Conservation (phyloP, 768 basidiomycete genomes). For the Serendipita sp. region DNA sequence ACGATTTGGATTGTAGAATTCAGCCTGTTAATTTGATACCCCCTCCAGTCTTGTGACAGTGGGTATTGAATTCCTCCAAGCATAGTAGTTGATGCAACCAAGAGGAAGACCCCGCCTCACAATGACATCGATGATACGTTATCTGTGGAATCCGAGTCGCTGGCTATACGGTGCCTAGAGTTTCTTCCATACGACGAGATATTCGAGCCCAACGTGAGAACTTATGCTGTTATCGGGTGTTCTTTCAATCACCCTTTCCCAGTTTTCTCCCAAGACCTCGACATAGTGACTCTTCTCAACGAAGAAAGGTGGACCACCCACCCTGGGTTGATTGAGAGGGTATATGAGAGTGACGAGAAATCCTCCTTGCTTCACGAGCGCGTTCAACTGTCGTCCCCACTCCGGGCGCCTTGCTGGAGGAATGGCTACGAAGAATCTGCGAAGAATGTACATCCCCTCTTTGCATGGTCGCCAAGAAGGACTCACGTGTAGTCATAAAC, state of each 20-base stretch:
- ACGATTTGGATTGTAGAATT: no score
- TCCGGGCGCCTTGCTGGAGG: slow-evolving; percentile 34
- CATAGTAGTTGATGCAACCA: no score
- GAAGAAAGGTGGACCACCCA: slow-evolving; percentile 46
- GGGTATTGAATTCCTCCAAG: no score
- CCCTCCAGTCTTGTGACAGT: no score
- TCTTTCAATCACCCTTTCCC: slow-evolving; percentile 39
- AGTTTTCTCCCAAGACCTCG: slow-evolving; percentile 33
- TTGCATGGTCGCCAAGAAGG: no score
- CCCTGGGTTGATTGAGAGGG: slow-evolving; percentile 33
- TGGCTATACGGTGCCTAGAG: slow-evolving; percentile 32
- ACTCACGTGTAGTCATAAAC: slow-evolving; percentile 49
- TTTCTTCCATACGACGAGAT: slow-evolving; percentile 38
- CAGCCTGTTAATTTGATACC: no score
- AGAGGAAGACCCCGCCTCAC: no score
- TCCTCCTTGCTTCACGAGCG: slow-evolving; percentile 44
- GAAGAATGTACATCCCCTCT: no score
- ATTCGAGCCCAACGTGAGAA: slow-evolving; percentile 33
- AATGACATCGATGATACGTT: no score
- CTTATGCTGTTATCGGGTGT: slow-evolving; percentile 29
- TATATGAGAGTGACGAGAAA: slow-evolving; percentile 44
- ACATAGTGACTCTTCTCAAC: slow-evolving; percentile 42
- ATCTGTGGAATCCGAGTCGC: no score
- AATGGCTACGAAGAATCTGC: slow-evolving; percentile 61
- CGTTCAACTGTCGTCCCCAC: slow-evolving; percentile 44